Evolutionary conservation across 31 red algal species (phyloP), one percentile per base, ranked within the genome.

Genomic region (Endocladia muricata): DNA sequence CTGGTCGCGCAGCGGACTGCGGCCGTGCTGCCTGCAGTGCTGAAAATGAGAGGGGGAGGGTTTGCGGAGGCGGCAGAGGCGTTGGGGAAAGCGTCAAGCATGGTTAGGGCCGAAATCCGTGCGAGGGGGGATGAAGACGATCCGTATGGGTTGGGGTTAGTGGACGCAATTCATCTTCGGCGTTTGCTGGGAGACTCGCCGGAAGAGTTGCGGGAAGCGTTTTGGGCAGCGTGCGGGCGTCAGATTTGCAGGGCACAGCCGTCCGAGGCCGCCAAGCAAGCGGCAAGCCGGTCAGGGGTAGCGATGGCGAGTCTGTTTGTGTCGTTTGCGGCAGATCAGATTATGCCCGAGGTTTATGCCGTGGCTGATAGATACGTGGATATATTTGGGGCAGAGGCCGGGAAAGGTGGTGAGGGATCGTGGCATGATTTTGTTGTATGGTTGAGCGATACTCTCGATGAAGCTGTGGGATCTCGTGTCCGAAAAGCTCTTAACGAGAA

Each of bases 381-480:
- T 22, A n/a, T 34, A n/a, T 22, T 34, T 37, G 23, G 62, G 21
- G 62, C 4, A 35, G 19, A 31, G 33, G 62, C 32, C 32, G 25
- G 55, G 55, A 58, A 28, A 67, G 29, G 62, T 35, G 62, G 21
- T 31, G 23, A 33, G 38, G 6, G 62, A 33, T 17, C 21, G 33
- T 67, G 62, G 62, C 31, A 31, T 28, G 62, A 67, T 19, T 67
- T 67, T 33, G 62, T 67, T 31, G 62, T 67, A 0, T 67, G 62
- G 62, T n/a, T 37, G 0, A 37, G 29, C 33, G 62, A 67, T 33
- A 32, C 38, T 28, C 21, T 37, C 31, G 62, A 67, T 31, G 62
- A 67, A 35, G 21, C 25, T 32, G 62, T 67, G 17, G 62, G 25
- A 21, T n/a, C 25, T 3, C 23, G 33, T 22, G 62, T 67, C 21